Base-by-base conservation (phyloP, 345 rosid genomes). In the Schrenkiella parvula region DNA sequence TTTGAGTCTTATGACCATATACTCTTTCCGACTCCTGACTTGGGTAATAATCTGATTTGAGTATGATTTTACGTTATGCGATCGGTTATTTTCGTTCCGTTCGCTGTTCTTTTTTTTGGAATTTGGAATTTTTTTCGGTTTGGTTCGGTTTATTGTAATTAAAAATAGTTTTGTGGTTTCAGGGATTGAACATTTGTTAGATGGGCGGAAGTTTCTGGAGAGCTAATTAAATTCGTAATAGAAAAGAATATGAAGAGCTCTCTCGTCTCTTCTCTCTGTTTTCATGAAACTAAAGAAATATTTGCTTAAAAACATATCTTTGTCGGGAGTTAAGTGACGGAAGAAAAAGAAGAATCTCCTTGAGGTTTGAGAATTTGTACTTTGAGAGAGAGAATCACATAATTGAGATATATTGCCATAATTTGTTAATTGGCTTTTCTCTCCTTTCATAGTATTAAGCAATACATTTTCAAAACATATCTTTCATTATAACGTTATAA, bases 111-210 rank as follows among this genome's bases (percentile, higher is more conserved):
- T 51, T 51, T 51, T 23, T 7, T 26, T 53, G 11, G 11, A 43
- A 6, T 43, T 15, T n/a, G 44, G 44, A 41, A 10, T 2, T 10
- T 28, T 9, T 34, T 1, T 34, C n/a, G 29, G 29, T 37, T 37
- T 5, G n/a, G 42, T 37, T 37, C 11, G 41, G 41, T 37, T 37
- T 31, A 13, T 13, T 12, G 37, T 5, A 0, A 6, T 26, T 12
- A 51, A 11, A 12, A 2, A 3, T 37, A 37, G 2, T 37, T 50
- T 10, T 5, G 47, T 71, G 72, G 25, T 38, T 73, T 69, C 80
- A 86, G 90, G 80, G 34, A 59, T 83, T 46, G 87, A 84, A 17
- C 80, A 84, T 39, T 62, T 86, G 80, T 63, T 84, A 32, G 77
- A 71, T 41, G 60, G 72, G 53, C 68, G 9, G 82, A 78, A 42